Percentiles rank a stretch among this genome's conserved stretches.
These are phyloP conservation scores for Trichoderma sp. DNA, from an alignment of 2,329 filamentous ascomycete genomes.

Conservation along the genomic window DNA sequence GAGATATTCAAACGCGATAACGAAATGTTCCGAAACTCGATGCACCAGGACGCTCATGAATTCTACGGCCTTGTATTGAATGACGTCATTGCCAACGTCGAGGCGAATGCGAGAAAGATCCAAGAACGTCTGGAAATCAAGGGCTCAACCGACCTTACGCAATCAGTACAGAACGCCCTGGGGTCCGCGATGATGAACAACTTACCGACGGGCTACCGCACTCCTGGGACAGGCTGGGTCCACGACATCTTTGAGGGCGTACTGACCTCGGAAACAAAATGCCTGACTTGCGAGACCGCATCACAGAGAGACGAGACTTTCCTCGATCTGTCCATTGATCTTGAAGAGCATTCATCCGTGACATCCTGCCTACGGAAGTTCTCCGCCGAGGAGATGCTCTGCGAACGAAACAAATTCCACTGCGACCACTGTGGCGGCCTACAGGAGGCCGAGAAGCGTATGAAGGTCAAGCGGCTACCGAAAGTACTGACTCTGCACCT, in stretches of 20 bases:
- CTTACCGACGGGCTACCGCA: slow-evolving; percentile 47
- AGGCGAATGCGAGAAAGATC: slow-evolving; percentile 74
- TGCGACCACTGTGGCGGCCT: slow-evolving; percentile 96
- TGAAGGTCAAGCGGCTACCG: slow-evolving; percentile 97
- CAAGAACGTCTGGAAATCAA: slow-evolving; percentile 49
- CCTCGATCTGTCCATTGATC: slow-evolving; percentile 90
- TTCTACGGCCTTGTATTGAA: slow-evolving; percentile 96
- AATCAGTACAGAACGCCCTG: slow-evolving; percentile 50
- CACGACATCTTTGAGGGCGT: slow-evolving; percentile 96
- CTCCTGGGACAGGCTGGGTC: slow-evolving; percentile 80
- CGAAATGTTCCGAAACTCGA: slow-evolving; percentile 94
- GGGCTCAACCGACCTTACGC: slow-evolving; percentile 47
- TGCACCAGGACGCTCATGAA: slow-evolving; percentile 98
- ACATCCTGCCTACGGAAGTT: slow-evolving; percentile 95
- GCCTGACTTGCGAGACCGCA: slow-evolving; percentile 91
- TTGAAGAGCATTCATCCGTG: slow-evolving; percentile 93
- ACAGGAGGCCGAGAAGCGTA: slow-evolving; percentile 97
- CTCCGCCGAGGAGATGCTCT: slow-evolving; percentile 97
- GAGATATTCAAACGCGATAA: slow-evolving; percentile 94
- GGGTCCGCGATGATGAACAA: slow-evolving; percentile 39
- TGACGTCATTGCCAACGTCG: slow-evolving; percentile 91
- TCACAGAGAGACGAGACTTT: slow-evolving; percentile 97
- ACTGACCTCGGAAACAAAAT: slow-evolving; percentile 93
- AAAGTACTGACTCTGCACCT: slow-evolving; percentile 89
- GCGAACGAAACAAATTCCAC: slow-evolving; percentile 97